Conservation (phyloP, 179 eudicot species). For the Amaranthus tricolor region DNA sequence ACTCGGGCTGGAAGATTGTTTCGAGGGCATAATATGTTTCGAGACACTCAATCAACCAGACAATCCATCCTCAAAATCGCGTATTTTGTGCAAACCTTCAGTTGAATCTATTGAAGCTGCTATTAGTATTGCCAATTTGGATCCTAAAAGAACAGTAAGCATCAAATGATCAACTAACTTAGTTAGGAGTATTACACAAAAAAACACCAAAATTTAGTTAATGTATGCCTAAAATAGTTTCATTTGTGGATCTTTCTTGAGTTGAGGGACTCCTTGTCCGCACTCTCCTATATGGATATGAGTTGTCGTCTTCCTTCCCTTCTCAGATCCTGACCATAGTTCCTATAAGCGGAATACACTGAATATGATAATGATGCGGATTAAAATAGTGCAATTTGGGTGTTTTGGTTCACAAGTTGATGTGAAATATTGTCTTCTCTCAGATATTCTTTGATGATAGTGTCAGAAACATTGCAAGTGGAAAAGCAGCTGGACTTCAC, state of each 20-base stretch:
- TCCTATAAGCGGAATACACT: neutral
- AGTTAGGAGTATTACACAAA: too few species aligned
- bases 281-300: too few species aligned
- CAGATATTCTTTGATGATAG: constrained; percentile 97
- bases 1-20: constrained; percentile 80
- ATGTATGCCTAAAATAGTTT: too few species aligned
- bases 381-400: neutral
- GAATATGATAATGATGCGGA: neutral
- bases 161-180: too few species aligned
- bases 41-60: constrained; percentile 64
- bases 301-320: neutral
- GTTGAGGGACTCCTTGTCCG: too few species aligned
- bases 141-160: constrained; percentile 72
- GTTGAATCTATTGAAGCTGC: constrained; percentile 74
- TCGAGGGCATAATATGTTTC: constrained; percentile 86
- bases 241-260: too few species aligned
- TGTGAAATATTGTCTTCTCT: neutral
- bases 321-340: neutral
- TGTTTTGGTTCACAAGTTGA: too few species aligned
- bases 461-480: constrained; percentile 77
- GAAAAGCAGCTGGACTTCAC: constrained; percentile 76
- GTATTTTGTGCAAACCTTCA: constrained; percentile 71
- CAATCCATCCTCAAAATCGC: constrained; percentile 22
- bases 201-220: too few species aligned
- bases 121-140: constrained; percentile 58